Evolutionary conservation across 1,284 basidiomycete species (phyloP).

Genomic region (Hymenochaete sp.): DNA sequence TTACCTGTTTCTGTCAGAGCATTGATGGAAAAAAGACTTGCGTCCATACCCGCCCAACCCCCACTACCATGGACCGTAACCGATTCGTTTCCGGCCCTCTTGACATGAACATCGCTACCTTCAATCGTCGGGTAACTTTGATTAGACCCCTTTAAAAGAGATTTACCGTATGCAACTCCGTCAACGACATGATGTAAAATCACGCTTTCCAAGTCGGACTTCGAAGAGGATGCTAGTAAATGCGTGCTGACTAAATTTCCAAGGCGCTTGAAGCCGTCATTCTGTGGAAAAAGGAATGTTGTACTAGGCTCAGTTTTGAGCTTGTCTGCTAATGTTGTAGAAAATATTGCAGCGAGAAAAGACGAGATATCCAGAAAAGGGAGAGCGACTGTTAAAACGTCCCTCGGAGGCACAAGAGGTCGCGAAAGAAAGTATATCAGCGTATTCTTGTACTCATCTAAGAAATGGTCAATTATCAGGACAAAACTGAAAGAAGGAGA

Average conservation of each 20-base stretch:
- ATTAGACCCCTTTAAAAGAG: slow-evolving; percentile 53
- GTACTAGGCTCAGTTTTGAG: slow-evolving; percentile 64
- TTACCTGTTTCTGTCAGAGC: slow-evolving; percentile 80
- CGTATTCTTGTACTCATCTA: slow-evolving; percentile 69
- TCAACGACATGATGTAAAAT: slow-evolving; percentile 81
- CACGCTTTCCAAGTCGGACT: slow-evolving; percentile 72
- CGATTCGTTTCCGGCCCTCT: slow-evolving; percentile 40
- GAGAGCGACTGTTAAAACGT: slow-evolving; percentile 76
- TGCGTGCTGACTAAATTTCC: slow-evolving; percentile 83
- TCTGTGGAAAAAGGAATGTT: slow-evolving; percentile 83
- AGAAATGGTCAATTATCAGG: slow-evolving; percentile 8
- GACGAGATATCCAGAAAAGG: slow-evolving; percentile 79
- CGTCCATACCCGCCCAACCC: slow-evolving; percentile 65
- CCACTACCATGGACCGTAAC: slow-evolving; percentile 55
- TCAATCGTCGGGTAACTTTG: slow-evolving; percentile 66
- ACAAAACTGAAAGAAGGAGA: background rate
- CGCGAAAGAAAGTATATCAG: slow-evolving; percentile 87
- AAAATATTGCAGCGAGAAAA: slow-evolving; percentile 85
- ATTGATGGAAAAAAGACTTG: slow-evolving; percentile 49
- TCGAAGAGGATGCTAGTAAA: slow-evolving; percentile 67
- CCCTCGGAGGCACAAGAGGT: slow-evolving; percentile 73
- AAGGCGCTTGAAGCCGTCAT: slow-evolving; percentile 79
- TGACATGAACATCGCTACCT: slow-evolving; percentile 61
- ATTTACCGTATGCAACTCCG: slow-evolving; percentile 66
- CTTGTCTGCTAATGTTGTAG: slow-evolving; percentile 64